Percentiles rank a stretch among this genome's conserved stretches.
phyloP scores from a whole-genome alignment of 2,329 filamentous ascomycete genomes.

The Ceratocystis huliohia region DNA sequence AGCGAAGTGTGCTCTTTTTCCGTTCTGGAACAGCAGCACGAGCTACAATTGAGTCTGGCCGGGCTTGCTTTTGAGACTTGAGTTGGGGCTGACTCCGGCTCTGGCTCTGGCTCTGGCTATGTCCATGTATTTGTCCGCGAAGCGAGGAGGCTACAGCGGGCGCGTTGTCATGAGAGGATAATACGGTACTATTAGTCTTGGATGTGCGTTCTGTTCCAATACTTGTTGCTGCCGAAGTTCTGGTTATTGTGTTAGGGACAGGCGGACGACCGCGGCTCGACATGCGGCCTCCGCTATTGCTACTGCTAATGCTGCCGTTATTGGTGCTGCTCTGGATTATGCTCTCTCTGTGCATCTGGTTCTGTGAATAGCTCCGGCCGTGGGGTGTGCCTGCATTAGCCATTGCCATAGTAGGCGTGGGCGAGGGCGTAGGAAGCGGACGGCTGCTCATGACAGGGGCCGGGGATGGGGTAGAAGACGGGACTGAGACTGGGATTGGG shows the following conservation, averaged over 20 bases:
- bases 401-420: slow-evolving; percentile 7
- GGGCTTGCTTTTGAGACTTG: not conserved
- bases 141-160: slow-evolving; percentile 10
- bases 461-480: not conserved
- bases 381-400: not conserved
- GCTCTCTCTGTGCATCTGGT: not conserved
- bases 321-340: not conserved
- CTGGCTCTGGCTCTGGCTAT: slow-evolving; percentile 2
- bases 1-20: slow-evolving; percentile 46
- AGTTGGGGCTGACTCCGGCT: not conserved
- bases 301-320: not conserved
- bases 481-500: not conserved
- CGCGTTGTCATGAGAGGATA: not conserved
- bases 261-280: slow-evolving; percentile 11
- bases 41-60: slow-evolving; percentile 22
- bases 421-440: slow-evolving; percentile 10
- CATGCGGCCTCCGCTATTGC: not conserved
- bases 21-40: slow-evolving; percentile 31
- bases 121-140: not conserved
- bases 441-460: not conserved
- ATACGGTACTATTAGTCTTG: slow-evolving; percentile 12
- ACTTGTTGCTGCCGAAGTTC: slow-evolving; percentile 17
- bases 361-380: slow-evolving; percentile 17
- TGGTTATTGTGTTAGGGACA: slow-evolving; percentile 13
- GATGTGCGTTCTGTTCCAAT: slow-evolving; percentile 12